Percentiles rank a stretch among this genome's conserved stretches.
phyloP scores from a whole-genome alignment of 768 basidiomycete genomes.

The Pisolithus microcarpus region DNA sequence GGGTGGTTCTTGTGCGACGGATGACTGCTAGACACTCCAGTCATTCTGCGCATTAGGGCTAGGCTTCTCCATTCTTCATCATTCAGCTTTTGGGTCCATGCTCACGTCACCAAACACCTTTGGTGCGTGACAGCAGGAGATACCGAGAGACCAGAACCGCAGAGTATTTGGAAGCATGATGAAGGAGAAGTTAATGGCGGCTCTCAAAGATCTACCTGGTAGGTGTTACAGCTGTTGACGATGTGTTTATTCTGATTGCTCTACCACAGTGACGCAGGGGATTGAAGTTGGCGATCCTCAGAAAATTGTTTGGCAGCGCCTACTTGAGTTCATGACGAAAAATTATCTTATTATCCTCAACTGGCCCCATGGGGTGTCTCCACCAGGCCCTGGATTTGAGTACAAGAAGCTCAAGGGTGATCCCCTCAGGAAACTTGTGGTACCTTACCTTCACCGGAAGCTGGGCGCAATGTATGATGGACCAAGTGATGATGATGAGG shows the following conservation, averaged over 20 bases:
- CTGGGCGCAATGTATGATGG: background rate
- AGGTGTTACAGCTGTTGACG: background rate
- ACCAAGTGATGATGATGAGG: background rate
- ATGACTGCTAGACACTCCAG: no score
- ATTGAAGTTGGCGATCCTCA: background rate
- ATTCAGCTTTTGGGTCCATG: no score
- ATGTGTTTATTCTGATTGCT: background rate
- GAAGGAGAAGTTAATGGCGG: background rate
- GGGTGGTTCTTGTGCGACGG: no score
- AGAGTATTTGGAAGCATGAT: background rate
- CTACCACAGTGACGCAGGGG: background rate
- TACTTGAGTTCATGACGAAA: background rate
- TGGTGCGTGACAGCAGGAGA: no score
- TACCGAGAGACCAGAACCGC: no score
- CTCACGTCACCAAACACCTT: no score
- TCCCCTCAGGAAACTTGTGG: background rate
- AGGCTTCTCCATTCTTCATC: no score
- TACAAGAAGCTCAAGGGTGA: background rate
- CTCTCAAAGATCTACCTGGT: background rate
- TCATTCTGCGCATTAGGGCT: no score
- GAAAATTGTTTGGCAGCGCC: background rate
- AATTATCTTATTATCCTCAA: background rate
- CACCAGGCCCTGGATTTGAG: background rate
- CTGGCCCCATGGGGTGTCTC: background rate
- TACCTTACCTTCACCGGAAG: background rate